phyloP scores from a whole-genome alignment of 352 stramenopile species.

The Thraustotheca clavata region DNA sequence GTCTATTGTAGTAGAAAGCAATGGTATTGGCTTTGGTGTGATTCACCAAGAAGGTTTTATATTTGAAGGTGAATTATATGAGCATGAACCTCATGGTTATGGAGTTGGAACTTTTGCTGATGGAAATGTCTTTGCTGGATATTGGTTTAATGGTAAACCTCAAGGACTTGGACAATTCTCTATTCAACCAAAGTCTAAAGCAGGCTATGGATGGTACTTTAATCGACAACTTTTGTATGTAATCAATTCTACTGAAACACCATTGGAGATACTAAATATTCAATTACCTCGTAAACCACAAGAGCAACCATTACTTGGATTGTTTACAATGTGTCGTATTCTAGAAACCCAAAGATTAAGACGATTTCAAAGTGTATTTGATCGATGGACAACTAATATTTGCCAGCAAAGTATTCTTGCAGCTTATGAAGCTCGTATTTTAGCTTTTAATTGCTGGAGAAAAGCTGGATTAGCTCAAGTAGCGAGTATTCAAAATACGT shows the following conservation, averaged over 20 bases:
- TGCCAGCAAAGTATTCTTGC: neutral
- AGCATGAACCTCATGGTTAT: constrained; percentile 4
- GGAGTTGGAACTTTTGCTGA: constrained; percentile 1
- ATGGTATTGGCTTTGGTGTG: constrained; percentile 13
- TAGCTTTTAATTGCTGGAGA: constrained; percentile 5
- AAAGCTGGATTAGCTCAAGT: neutral
- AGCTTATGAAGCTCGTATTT: neutral
- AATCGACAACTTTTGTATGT: neutral
- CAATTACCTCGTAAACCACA: neutral
- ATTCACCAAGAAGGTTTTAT: neutral
- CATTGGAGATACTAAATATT: neutral
- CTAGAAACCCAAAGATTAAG: neutral
- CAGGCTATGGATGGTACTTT: constrained; percentile 6
- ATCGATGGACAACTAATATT: neutral
- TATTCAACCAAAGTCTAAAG: neutral
- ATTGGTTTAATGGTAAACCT: neutral
- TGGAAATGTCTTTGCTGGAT: neutral
- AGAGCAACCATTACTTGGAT: neutral
- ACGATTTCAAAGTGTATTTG: constrained; percentile 1
- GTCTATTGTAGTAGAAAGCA: no score
- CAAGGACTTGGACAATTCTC: neutral
- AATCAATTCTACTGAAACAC: neutral
- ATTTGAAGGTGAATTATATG: constrained; percentile 14
- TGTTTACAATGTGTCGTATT: neutral
- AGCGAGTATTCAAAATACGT: neutral